Evolutionary conservation across 441 rosid genomes (phyloP), one percentile per base, ranked within the genome.

Genomic region (Biscutella laevigata): DNA sequence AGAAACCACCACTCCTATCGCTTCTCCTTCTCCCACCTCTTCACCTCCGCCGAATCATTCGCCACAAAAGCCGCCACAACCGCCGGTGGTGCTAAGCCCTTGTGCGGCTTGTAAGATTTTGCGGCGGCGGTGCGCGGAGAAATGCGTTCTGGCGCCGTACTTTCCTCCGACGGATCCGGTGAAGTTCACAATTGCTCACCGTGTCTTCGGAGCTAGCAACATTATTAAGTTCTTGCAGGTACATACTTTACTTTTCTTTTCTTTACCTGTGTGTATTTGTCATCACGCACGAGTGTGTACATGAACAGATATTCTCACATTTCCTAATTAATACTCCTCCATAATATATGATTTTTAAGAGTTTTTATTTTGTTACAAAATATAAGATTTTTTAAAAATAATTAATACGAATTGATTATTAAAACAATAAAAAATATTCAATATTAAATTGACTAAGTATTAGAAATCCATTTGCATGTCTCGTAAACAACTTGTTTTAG

Each of bases 51-150:
- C 73, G 33, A 56, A 57, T 33, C 54, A 12, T 12, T 52, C 75
- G 0, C 61, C 62, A 7, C 51, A 70, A 22, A 56, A 68, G 43
- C 59, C 68, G n/a, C 39, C 54, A 1, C 55, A 50, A 7, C 62
- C 68, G 0, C 69, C 73, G 15, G 77, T 75, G 21, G 74, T 82
- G 14, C 40, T 77, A 1, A 82, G 89, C 61, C 89, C 89, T 29
- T 82, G 89, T 2, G 89, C 89, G 5, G 89, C 89, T 58, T 82
- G 89, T 70, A 82, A 79, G 71, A 82, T 79, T 41, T 64, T 82
- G 27, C 56, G 88, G 50, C 69, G 88, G 40, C 61, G 84, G 21
- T 81, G 88, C 13, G 84, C 77, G 4, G 84, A 78, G 6, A 78
- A 78, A 64, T 81, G 88, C 17, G 84, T 81, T 26, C 57, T 81